Evolutionary conservation across 2,329 filamentous ascomycete genomes (phyloP), one percentile per base, ranked within the genome.

Genomic region (Colletotrichum trifolii): DNA sequence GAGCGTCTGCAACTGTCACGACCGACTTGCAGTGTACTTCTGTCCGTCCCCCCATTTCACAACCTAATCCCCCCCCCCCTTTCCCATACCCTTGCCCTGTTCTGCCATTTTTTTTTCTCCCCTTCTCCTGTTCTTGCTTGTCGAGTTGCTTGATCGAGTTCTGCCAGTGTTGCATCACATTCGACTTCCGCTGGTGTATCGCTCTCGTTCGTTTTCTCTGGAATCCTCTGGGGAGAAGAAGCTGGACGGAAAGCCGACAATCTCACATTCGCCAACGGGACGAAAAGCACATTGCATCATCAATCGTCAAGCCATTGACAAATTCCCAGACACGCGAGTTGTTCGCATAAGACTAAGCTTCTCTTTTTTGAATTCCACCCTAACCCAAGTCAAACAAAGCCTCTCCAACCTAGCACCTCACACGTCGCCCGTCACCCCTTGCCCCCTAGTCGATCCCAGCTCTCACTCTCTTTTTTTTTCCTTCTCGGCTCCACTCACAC

Each of bases 1-100:
- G 61, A 47, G 38, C 45, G 53, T 40, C 50, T 64, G 43, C 48
- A 34, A 60, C 25, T 25, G 8, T 47, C 54, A 25, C 43, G 35
- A 15, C 54, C 36, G 17, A 33, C 40, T 54, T 50, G 39, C 45
- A 52, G 52, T 54, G 49, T 62, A 55, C 62, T 56, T 62, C 40
- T 65, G 36, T 39, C 39, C 8, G 53, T 39, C 39, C 45, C 57
- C 42, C 54, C 60, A 58, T 64, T 53, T 59, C 60, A 59, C 54
- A 46, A 52, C 54, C 54, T 17, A 43, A 63, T 59, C 56, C 54
- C 60, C 54, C 54, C 17, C 54, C 60, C 43, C 47, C 56, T 42
- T 45, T 65, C 42, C 58, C 52, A 65, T 62, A 56, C 58, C 58
- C 62, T 65, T 65, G 62, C 36, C 46, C 47, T 55, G 58, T 65